Conservation (phyloP, 208 protist genomes). For the Trypanosoma melophagium region DNA sequence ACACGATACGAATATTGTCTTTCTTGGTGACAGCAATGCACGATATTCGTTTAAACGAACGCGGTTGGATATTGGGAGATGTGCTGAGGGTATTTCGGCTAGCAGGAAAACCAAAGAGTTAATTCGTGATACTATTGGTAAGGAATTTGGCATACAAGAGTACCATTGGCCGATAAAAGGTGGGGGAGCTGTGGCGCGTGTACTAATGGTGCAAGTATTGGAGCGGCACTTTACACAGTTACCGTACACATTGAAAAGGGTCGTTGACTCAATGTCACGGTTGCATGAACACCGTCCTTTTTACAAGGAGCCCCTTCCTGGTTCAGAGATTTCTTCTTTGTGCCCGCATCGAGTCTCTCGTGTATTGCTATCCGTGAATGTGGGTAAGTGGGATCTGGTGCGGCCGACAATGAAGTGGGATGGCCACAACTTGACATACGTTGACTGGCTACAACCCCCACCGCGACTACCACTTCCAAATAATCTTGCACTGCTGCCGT, state of each 20-base stretch:
- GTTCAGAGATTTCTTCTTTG: neutral
- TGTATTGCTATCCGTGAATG: neutral
- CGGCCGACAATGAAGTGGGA: neutral
- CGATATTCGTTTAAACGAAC: neutral
- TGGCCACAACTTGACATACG: constrained; percentile 3
- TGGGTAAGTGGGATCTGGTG: neutral
- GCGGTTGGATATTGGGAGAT: neutral
- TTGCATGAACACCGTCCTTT: no score
- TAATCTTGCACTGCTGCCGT: neutral
- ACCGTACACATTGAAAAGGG: no score
- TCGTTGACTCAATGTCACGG: no score
- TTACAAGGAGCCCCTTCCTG: no score
- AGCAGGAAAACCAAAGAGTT: no score
- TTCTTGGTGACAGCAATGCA: constrained; percentile 7
- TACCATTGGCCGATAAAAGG: no score
- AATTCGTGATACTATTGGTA: no score
- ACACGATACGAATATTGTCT: neutral
- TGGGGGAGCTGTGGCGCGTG: no score
- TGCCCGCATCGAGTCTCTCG: neutral
- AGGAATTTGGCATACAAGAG: no score
- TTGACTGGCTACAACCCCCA: neutral
- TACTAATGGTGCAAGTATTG: no score
- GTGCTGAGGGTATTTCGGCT: neutral
- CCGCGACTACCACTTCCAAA: neutral
- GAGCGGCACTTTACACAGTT: no score